Percentiles rank a stretch among this genome's conserved stretches.
Conservation (phyloP, 2,329 filamentous ascomycete species). For the Sarocladium kiliense region DNA sequence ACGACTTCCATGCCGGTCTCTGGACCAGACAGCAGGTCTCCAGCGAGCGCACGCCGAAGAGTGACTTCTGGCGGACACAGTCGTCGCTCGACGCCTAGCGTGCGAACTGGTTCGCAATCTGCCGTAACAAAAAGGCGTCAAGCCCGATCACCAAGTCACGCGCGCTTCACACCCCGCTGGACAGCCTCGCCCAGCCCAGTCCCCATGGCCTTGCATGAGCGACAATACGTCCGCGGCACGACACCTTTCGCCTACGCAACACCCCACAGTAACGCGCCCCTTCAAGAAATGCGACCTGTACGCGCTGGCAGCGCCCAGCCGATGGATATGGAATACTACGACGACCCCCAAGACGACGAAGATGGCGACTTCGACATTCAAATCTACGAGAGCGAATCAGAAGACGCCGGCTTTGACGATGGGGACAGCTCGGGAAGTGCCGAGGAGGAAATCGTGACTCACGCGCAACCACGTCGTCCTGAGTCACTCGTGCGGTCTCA, state of each 20-base stretch:
- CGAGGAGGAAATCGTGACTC: slow-evolving; percentile 19
- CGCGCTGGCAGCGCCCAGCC: slow-evolving; percentile 24
- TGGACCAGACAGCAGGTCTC: slow-evolving; percentile 28
- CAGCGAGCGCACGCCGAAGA: slow-evolving; percentile 37
- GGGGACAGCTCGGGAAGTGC: slow-evolving; percentile 20
- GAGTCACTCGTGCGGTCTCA: slow-evolving; percentile 18
- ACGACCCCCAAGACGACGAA: slow-evolving; percentile 30
- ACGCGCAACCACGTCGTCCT: slow-evolving; percentile 16
- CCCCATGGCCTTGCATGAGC: slow-evolving; percentile 28
- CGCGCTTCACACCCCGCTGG: slow-evolving; percentile 50
- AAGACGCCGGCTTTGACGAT: slow-evolving; percentile 26
- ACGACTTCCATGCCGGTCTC: slow-evolving; percentile 47
- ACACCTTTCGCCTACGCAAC: slow-evolving; percentile 71
- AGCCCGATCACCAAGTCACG: slow-evolving; percentile 52
- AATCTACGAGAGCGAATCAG: slow-evolving; percentile 29
- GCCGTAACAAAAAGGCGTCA: slow-evolving; percentile 41
- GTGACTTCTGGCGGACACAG: slow-evolving; percentile 37
- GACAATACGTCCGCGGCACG: slow-evolving; percentile 31
- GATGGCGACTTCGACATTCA: slow-evolving; percentile 28
- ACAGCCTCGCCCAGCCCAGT: slow-evolving; percentile 43
- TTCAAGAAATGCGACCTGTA: slow-evolving; percentile 31
- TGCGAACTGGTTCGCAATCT: slow-evolving; percentile 20
- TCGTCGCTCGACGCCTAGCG: slow-evolving; percentile 25
- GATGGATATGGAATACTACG: slow-evolving; percentile 24
- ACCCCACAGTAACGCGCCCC: slow-evolving; percentile 60